These are phyloP conservation scores for Kwoniella sp. DNA, from an alignment of 768 basidiomycete genomes.

Conservation along the genomic window DNA sequence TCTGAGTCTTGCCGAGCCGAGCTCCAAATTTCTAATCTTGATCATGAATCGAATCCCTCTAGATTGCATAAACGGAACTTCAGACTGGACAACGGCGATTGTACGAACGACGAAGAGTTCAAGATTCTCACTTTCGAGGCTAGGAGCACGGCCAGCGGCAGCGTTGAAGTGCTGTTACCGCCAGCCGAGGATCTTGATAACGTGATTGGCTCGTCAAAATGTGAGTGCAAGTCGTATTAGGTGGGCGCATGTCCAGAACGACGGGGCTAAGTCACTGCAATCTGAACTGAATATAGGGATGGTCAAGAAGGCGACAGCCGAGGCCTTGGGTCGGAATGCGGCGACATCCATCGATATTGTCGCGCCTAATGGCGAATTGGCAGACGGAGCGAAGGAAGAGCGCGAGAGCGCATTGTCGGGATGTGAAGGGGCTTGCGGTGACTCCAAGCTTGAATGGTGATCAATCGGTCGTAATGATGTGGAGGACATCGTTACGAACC, in stretches of 20 bases:
- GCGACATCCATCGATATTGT: constrained; percentile 44
- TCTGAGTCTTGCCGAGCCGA: too few relatives aligned
- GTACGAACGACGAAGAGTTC: constrained; percentile 20
- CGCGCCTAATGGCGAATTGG: constrained; percentile 28
- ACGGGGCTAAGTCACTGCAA: too few relatives aligned
- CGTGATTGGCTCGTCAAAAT: constrained; percentile 67
- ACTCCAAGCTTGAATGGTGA: constrained; percentile 36
- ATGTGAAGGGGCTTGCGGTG: constrained; percentile 26
- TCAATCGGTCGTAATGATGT: too few relatives aligned
- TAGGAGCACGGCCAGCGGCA: constrained; percentile 57
- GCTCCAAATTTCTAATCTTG: too few relatives aligned
- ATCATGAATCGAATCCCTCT: neutral
- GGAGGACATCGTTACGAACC: too few relatives aligned
- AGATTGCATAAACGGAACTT: constrained; percentile 73
- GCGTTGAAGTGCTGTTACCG: constrained; percentile 63
- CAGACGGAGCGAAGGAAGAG: constrained; percentile 15
- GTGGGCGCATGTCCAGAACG: too few relatives aligned
- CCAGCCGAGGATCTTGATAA: constrained; percentile 62
- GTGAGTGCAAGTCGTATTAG: constrained; percentile 38
- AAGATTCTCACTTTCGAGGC: constrained; percentile 66
- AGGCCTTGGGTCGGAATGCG: constrained; percentile 40
- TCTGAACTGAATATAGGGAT: constrained; percentile 55
- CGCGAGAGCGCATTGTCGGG: neutral
- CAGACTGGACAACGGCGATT: constrained; percentile 60
- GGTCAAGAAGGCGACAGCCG: constrained; percentile 57